Base-by-base conservation (phyloP, 2,329 filamentous ascomycete species). In the Pseudogymnoascus sp. region DNA sequence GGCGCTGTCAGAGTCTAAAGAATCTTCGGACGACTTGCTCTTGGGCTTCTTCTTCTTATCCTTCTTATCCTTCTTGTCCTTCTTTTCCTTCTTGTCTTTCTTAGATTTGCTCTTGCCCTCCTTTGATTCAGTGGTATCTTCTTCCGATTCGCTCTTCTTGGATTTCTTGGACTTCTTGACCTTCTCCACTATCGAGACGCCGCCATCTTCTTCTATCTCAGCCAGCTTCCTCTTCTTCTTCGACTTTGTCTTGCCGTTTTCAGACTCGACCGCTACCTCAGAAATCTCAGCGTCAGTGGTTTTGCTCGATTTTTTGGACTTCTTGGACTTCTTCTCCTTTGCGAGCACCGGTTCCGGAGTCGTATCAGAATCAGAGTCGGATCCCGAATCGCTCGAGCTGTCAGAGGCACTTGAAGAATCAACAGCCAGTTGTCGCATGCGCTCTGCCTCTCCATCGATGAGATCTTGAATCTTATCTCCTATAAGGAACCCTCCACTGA, bases 401-500 rank as follows among this genome's bases (percentile, higher is more conserved):
- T 65, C 54, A 6, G 39, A 50, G 4, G 47, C 60, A 58, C 28
- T 62, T 38, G 57, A 22, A 64, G 61, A 50, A 47, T 64, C 66
- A 25, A 37, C 30, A 22, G 30, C 58, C 63, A 71, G 58, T 60
- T 70, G 68, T 30, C 65, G 62, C 62, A 70, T 61, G 65, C 69
- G 62, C 62, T 72, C 69, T 61, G 68, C 68, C 68, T 74, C 66
- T 37, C 72, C 71, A 61, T 74, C 73, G 59, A 73, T 72, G 62
- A 75, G 71, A 39, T 78, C 77, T 67, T 80, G 75, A 58, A 83
- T 78, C 67, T 83, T 77, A 64, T 84, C 80, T 34, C 81, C 82
- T 22, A 85, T 77, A 32, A 84, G 71, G 61, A 91, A 81, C 0
- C 93, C 94, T n/a, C 91, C 94, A 62, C 81, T 85, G 22, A 99